Conservation (phyloP, 129 eudicot species). For the Cynara cardunculus region DNA sequence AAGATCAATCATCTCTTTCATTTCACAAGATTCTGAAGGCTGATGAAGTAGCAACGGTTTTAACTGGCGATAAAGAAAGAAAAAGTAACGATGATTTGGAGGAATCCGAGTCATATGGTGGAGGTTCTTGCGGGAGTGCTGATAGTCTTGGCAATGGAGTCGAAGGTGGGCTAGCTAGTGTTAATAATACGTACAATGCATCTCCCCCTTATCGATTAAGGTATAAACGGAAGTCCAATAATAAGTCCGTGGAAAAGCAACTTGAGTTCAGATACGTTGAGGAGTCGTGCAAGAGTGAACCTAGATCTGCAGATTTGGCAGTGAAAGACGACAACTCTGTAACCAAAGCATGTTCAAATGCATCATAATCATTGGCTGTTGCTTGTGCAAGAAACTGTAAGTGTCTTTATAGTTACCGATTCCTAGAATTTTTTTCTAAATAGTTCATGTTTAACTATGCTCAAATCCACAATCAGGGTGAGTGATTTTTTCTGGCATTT, state of each 20-base stretch:
- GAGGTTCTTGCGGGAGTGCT: constrained; percentile 26
- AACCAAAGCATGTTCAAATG: constrained; percentile 38
- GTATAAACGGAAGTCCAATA: constrained; percentile 53
- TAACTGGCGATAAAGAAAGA: constrained; percentile 7
- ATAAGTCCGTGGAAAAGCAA: constrained; percentile 79
- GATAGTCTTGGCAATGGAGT: constrained; percentile 6
- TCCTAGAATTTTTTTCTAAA: not conserved
- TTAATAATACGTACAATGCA: constrained; percentile 45
- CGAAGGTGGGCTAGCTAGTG: constrained; percentile 20
- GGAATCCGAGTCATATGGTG: constrained; percentile 29
- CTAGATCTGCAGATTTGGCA: constrained; percentile 28
- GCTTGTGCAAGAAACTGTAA: constrained; percentile 33
- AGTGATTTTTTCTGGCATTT: not conserved
- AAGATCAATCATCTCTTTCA: constrained; percentile 24
- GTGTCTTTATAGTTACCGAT: constrained; percentile 18
- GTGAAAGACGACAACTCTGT: constrained; percentile 38
- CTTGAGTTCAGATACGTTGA: constrained; percentile 61
- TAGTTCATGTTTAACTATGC: not conserved
- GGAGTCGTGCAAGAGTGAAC: constrained; percentile 32
- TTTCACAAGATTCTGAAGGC: constrained; percentile 33
- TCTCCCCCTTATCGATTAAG: constrained; percentile 85
- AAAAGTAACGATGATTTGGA: constrained; percentile 22
- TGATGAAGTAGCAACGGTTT: constrained; percentile 14
- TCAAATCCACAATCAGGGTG: not conserved
- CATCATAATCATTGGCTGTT: constrained; percentile 40